Evolutionary conservation across 768 basidiomycete genomes (phyloP), one percentile per base, ranked within the genome.

Genomic region (Russula griseocarnosa): DNA sequence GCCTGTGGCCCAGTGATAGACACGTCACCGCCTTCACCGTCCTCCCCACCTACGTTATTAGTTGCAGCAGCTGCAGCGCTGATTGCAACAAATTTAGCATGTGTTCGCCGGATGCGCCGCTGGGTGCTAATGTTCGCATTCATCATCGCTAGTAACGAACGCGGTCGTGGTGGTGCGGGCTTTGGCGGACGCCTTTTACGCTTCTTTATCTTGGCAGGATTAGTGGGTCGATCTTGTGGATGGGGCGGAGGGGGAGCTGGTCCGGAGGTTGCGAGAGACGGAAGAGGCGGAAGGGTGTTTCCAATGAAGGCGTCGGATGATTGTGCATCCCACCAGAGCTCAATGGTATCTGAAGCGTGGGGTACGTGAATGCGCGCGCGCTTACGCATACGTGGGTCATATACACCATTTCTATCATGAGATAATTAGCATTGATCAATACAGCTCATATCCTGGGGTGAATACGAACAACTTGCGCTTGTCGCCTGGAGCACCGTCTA

Each of bases 61-160:
- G 69, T 61, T 51, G 73, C 69, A 44, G 73, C 73, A 11, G 73
- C 73, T 44, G 76, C 71, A 65, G 76, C 74, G 34, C 76, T 77
- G 55, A 93, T 72, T 9, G 85, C 82, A 0, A 83, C 78, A 67
- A 91, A 86, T 70, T 86, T 87, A 62, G 82, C 77, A 71, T 94
- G 89, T 0, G 86, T 90, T 66, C 83, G 82, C 58, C 89, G 79
- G 34, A 93, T 81, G 28, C 86, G 82, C 62, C 86, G 83, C 76
- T 92, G 81, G 3, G 88, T 88, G 67, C 80, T 83, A 62, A 93
- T 84, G 70, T 93, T 93, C 57, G 77, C 77, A 71, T 88, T 91
- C 86, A 93, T 91, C 58, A 86, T 69, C 18, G 75, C 76, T n/a
- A 91, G 76, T 22, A 93, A 74, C 1, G 86, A 80, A 62, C 72